Conservation (phyloP, 495 filamentous ascomycete species). For the Corynascus novoguineensis region DNA sequence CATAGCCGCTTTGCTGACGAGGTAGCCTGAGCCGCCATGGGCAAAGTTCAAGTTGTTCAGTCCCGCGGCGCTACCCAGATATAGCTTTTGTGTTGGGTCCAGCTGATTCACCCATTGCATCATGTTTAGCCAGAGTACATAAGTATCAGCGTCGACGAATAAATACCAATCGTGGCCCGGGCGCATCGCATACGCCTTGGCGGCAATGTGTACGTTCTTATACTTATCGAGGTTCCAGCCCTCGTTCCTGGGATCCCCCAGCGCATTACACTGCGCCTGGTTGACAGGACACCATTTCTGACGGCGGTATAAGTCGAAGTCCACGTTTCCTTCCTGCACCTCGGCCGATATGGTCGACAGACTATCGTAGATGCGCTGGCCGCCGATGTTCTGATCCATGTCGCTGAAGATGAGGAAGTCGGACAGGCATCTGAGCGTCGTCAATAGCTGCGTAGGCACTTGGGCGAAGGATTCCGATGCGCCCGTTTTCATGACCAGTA, state of each 20-base stretch:
- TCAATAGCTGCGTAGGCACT: conserved; percentile 52
- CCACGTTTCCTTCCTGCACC: conserved; percentile 33
- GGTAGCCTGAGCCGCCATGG: conserved; percentile 64
- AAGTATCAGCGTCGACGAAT: conserved; percentile 66
- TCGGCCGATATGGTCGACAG: conserved; percentile 41
- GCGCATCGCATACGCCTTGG: conserved; percentile 38
- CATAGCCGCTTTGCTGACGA: conserved; percentile 55
- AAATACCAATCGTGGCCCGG: conserved; percentile 59
- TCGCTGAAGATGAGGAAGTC: conserved; percentile 57
- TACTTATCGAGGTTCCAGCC: conserved; percentile 50
- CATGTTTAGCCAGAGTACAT: conserved; percentile 58
- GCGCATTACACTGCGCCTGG: conserved; percentile 38
- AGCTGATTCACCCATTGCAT: conserved; percentile 51
- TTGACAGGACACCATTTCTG: conserved; percentile 40
- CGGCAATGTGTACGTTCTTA: conserved; percentile 43
- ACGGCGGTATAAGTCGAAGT: conserved; percentile 53
- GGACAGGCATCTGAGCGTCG: conserved; percentile 44
- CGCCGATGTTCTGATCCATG: conserved; percentile 46
- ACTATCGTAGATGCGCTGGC: conserved; percentile 47
- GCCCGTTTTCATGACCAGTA: conserved; percentile 54
- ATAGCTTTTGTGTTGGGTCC: conserved; percentile 45
- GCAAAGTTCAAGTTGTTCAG: conserved; percentile 54
- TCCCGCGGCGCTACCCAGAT: conserved; percentile 55
- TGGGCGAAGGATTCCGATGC: conserved; percentile 48
- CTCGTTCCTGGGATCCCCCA: conserved; percentile 26